phyloP scores from a whole-genome alignment of 305 asterid species.

The Solanum hybrid region DNA sequence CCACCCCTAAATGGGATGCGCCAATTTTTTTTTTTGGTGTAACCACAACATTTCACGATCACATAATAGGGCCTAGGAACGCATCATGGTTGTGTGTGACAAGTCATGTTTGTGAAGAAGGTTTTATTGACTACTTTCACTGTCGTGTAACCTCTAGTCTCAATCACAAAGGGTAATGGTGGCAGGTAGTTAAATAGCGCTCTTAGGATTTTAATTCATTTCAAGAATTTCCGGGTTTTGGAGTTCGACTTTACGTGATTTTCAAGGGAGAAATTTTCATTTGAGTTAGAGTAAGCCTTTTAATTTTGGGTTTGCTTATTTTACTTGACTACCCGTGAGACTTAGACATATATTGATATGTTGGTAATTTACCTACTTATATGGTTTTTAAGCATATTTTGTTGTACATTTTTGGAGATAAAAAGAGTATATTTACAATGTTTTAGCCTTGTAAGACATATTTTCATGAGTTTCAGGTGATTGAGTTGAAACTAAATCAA shows the following conservation, averaged over 20 bases:
- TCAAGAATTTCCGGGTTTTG: neutral
- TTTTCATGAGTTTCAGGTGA: neutral
- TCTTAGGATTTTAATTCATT: neutral
- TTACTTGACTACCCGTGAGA: neutral
- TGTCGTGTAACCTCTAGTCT: neutral
- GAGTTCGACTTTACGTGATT: neutral
- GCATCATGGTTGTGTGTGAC: neutral
- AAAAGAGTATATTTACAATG: too few species aligned
- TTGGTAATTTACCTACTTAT: neutral
- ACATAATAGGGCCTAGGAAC: neutral
- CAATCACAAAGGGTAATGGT: neutral
- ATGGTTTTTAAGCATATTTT: neutral
- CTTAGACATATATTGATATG: neutral
- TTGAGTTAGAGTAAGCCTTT: neutral
- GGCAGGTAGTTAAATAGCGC: neutral
- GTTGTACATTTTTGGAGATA: neutral
- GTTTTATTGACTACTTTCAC: neutral
- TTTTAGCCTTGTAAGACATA: neutral
- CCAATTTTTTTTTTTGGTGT: neutral
- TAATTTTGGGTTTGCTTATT: neutral
- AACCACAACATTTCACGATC: neutral
- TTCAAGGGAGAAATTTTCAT: neutral
- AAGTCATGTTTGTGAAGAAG: neutral
- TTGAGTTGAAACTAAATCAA: neutral
- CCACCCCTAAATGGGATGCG: neutral